Evolutionary conservation across 345 rosid genomes (phyloP).

Genomic region (Salix suchowensis): DNA sequence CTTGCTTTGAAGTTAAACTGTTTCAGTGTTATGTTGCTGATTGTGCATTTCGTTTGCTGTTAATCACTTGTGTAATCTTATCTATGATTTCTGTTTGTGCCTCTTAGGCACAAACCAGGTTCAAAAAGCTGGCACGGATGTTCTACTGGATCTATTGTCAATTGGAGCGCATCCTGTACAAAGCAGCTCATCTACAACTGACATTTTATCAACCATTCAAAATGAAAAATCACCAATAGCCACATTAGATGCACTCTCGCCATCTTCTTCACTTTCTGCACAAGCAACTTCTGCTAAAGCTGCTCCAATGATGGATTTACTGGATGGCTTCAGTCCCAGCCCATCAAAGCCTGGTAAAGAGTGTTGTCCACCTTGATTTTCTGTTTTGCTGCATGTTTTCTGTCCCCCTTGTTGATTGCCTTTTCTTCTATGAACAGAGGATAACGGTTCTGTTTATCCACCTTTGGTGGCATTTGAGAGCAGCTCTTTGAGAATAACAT

Average conservation of each 20-base stretch:
- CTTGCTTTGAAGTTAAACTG: background rate
- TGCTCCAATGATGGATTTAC: slow-evolving; percentile 64
- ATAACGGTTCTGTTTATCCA: slow-evolving; percentile 73
- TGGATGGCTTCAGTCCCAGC: slow-evolving; percentile 72
- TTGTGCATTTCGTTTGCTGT: background rate
- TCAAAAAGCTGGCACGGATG: slow-evolving; percentile 74
- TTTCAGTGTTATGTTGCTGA: background rate
- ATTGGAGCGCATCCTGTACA: slow-evolving; percentile 64
- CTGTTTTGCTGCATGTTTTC: slow-evolving; percentile 14
- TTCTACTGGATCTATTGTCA: slow-evolving; percentile 81
- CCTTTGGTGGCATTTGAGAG: slow-evolving; percentile 79
- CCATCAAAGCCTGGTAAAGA: slow-evolving; percentile 59
- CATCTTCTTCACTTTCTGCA: slow-evolving; percentile 36
- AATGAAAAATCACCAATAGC: slow-evolving; percentile 35
- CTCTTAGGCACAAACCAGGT: slow-evolving; percentile 50
- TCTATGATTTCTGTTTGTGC: background rate
- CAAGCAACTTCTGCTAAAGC: slow-evolving; percentile 39
- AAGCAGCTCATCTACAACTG: slow-evolving; percentile 49
- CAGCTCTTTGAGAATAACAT: slow-evolving; percentile 68
- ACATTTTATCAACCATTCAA: slow-evolving; percentile 52
- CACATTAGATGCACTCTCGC: slow-evolving; percentile 47
- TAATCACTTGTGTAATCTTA: background rate
- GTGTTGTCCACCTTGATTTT: slow-evolving; percentile 3
- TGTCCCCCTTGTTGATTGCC: slow-evolving; percentile 11
- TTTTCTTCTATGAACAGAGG: slow-evolving; percentile 42